Base-by-base conservation (phyloP, 2,329 filamentous ascomycete species). In the Plenodomus tracheiphilus region DNA sequence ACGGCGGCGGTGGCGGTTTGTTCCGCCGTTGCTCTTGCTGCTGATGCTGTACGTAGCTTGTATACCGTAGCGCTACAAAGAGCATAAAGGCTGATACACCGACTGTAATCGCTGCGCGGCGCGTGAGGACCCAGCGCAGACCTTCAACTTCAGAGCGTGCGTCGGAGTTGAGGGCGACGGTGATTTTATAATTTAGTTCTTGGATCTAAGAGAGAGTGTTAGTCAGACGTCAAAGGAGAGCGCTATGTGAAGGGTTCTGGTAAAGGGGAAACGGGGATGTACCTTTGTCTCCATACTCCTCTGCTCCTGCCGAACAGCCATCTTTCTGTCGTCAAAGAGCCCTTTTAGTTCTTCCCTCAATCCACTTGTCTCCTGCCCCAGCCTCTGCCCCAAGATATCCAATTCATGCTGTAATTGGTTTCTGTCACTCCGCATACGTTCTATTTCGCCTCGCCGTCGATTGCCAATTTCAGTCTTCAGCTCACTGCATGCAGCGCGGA, bases 161-260 rank as follows among this genome's bases (percentile, higher is more conserved):
- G 71, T 97, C 94, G 54, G 90, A 94, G 70, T 91, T 95, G 37
- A 99, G 81, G 35, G 84, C 81, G 25, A 96, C 91, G 18, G 89
- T 95, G 71, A 99, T 97, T 71, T 96, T 94, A 75, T 97, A 96
- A 74, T 93, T 96, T 60, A 97, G 81, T 76, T 96, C 88, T 79
- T 97, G 92, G 54, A 96, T 92, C 81, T 90, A 64, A 8, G 28
- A 8, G 28, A 21, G 4, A n/a, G 17, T 11, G 30, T 46, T 18
- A 44, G 45, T 37, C 3, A 20, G n/a, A 37, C 5, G 34, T 15
- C n/a, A n/a, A n/a, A n/a, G n/a, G n/a, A n/a, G n/a, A n/a, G n/a
- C n/a, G n/a, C 15, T 15, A 13, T 13, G 16, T 39, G 8, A n/a
- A n/a, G 34, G 17, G 19, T 19, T 11, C 4, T 18, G 3, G 10